Evolutionary conservation across 2,329 filamentous ascomycete genomes (phyloP).

Genomic region (Ophiognomonia clavigignenti-juglandacearum): DNA sequence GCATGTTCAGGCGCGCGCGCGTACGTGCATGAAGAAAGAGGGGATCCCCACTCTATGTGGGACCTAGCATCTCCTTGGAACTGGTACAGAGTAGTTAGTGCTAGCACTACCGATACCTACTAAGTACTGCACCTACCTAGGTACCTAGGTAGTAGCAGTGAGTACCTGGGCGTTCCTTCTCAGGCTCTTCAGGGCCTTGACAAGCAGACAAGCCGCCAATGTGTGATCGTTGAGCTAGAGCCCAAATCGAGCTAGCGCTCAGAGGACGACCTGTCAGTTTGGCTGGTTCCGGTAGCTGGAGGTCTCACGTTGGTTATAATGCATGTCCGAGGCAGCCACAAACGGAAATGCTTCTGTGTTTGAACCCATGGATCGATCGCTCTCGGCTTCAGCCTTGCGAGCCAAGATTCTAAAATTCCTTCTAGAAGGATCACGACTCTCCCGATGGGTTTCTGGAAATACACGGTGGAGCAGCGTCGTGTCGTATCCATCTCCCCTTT

Average conservation of each 20-base stretch:
- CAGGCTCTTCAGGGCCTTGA: too few species aligned
- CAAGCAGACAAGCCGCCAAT: too few species aligned
- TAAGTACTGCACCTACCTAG: neutral
- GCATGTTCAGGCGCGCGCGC: too few species aligned
- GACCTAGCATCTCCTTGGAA: too few species aligned
- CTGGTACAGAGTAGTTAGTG: neutral
- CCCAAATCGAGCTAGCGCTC: neutral
- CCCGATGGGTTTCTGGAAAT: neutral
- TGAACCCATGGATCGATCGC: too few species aligned
- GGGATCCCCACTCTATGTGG: too few species aligned
- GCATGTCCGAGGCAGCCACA: too few species aligned
- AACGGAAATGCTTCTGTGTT: too few species aligned
- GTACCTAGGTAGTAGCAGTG: neutral
- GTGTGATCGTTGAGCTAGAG: too few species aligned
- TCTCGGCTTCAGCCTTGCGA: neutral
- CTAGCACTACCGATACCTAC: neutral
- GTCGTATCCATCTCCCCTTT: neutral
- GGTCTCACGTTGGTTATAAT: neutral
- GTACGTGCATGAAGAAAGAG: too few species aligned
- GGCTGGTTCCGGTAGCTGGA: neutral
- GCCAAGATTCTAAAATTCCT: neutral
- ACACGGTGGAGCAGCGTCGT: neutral
- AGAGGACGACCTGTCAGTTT: neutral
- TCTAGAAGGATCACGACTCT: neutral
- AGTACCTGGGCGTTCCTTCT: too few species aligned